A percentile compares a stretch with the other conserved stretches of the same genome.
These are phyloP conservation scores for Leishmania mexicana DNA, from an alignment of 208 protist species.

Conservation along the genomic window DNA sequence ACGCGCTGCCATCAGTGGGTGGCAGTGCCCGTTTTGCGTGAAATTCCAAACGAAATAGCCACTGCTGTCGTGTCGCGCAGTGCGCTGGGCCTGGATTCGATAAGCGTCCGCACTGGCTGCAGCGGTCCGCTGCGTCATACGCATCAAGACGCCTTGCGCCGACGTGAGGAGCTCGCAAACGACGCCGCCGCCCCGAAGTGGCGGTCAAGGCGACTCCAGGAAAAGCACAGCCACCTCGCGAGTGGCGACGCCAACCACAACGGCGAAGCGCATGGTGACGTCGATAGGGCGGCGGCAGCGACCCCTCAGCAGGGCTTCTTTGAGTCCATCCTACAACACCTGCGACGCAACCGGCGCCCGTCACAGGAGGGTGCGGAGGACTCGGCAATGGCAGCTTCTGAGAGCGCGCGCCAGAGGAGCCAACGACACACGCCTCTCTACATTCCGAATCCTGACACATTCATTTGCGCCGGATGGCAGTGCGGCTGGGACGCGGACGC, in stretches of 20 bases:
- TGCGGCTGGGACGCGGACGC: conserved; percentile 57
- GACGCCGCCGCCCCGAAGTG: conserved; percentile 18
- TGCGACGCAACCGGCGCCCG: neutral
- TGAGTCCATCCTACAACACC: conserved; percentile 14
- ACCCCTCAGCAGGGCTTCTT: conserved; percentile 7
- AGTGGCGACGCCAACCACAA: neutral
- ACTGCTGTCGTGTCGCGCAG: conserved; percentile 16
- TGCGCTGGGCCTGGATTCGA: conserved; percentile 13
- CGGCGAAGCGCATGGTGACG: neutral
- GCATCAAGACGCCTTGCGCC: conserved; percentile 14
- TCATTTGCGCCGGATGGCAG: conserved; percentile 61
- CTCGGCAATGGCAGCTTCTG: neutral
- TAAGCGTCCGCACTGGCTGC: conserved; percentile 1
- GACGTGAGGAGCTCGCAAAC: conserved; percentile 4
- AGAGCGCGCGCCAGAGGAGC: neutral
- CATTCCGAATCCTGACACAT: conserved; percentile 73
- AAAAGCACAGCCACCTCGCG: conserved; percentile 6
- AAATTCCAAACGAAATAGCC: conserved; percentile 40
- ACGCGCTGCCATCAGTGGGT: conserved; percentile 80
- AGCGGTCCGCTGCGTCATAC: conserved; percentile 17
- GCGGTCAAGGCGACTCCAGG: conserved; percentile 33
- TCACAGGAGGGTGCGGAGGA: neutral
- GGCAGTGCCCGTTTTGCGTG: conserved; percentile 42
- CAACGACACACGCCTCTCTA: conserved; percentile 27
- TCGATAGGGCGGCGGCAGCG: neutral